Evolutionary conservation across 305 asterid genomes (phyloP), one percentile per base, ranked within the genome.

Genomic region (Petunia hybrid): DNA sequence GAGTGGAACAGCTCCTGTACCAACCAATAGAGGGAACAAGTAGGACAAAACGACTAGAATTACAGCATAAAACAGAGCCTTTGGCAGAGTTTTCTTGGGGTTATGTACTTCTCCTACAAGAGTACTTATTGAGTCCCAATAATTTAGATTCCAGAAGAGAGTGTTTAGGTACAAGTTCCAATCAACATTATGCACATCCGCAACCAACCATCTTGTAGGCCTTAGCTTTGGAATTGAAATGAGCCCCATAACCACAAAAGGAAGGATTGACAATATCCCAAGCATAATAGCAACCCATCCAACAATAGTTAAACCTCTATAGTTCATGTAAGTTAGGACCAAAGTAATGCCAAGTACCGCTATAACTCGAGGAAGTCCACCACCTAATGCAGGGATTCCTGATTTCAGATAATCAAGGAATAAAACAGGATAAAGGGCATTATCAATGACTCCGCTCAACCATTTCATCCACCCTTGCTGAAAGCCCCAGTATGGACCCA

Each of bases 391-490:
- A 22, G 98, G 98, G 46, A 92, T 48, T 3, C 90, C 92, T 0
- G 97, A 90, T 81, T 94, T 90, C 4, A 94, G 86, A 81, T 94
- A 94, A 86, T 94, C 97, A 4, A 94, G 91, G 84, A 94, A 94
- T 83, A 91, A 2, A 2, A 92, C 89, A 0, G 98, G 98, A 74
- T 94, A 94, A 68, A 94, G 89, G 31, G 97, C 98, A 36, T 94
- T 93, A 59, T 89, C 98, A 3, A 92, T 89, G 2, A 94, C 98
- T 51, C 98, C 98, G 82, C 97, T 89, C 1, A 92, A 88, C 98
- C 98, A 94, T 76, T 92, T 94, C 94, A 94, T 81, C 93, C 95
- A 92, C 36, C 98, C 98, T 76, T 85, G 95, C 79, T 94, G 98
- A 83, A 94, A 94, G 0, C 97, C 98, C 96, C 95, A 94, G 16